phyloP scores from a whole-genome alignment of 1,139 yeast genomes.

The Blastobotrys buckinghamii region DNA sequence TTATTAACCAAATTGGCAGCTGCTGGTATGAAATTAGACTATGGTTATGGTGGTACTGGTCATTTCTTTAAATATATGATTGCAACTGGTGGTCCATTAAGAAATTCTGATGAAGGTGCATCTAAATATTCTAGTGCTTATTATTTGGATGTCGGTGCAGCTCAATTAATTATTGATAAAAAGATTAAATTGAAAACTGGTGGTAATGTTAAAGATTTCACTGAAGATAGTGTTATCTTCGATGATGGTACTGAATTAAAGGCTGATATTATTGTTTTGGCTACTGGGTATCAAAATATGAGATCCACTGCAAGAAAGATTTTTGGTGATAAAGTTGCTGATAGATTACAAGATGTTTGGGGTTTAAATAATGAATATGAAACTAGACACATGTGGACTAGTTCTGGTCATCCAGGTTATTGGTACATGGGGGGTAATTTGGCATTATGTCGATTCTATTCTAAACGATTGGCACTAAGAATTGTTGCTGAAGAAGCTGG shows the following conservation, averaged over 20 bases:
- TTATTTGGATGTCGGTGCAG: slow-evolving; percentile 43
- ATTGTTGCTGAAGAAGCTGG: slow-evolving; percentile 22
- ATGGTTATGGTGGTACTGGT: slow-evolving; percentile 43
- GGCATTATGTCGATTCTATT: slow-evolving; percentile 19
- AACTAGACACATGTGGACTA: slow-evolving; percentile 20
- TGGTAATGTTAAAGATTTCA: slow-evolving; percentile 34
- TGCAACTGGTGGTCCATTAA: slow-evolving; percentile 38
- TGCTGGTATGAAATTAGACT: slow-evolving; percentile 39
- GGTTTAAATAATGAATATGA: slow-evolving; percentile 26
- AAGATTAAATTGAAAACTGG: slow-evolving; percentile 36
- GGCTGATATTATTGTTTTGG: slow-evolving; percentile 39
- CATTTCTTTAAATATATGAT: slow-evolving; percentile 37
- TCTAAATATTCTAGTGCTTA: slow-evolving; percentile 19
- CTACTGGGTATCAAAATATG: slow-evolving; percentile 43
- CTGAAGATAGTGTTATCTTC: slow-evolving; percentile 36
- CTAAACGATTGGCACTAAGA: slow-evolving; percentile 24
- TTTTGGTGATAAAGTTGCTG: slow-evolving; percentile 16
- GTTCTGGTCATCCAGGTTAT: slow-evolving; percentile 21
- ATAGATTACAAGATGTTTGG: slow-evolving; percentile 22
- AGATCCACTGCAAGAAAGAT: slow-evolving; percentile 37
- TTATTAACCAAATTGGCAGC: slow-evolving; percentile 31
- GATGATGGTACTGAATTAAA: slow-evolving; percentile 37
- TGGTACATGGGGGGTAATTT: slow-evolving; percentile 23
- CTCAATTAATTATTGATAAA: slow-evolving; percentile 37
- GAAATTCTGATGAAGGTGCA: not conserved